Evolutionary conservation across 441 rosid genomes (phyloP).

Genomic region (Pelargonium fulgidum): DNA sequence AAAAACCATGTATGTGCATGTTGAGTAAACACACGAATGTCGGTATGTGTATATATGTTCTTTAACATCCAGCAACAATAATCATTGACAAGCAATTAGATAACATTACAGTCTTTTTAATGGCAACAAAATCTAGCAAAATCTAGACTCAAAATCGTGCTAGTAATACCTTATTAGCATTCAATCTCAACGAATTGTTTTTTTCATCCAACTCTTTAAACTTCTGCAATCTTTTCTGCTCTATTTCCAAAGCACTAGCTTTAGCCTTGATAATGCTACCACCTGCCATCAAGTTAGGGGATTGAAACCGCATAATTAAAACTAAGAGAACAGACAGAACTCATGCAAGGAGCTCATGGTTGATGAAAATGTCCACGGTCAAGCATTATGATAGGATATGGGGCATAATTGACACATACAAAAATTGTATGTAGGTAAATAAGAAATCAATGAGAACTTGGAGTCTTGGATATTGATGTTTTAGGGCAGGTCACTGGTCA

Average conservation of each 20-base stretch:
- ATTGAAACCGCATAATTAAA: conserved; percentile 10
- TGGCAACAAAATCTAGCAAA: conserved; percentile 9
- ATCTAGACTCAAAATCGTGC: background rate
- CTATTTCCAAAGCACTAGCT: conserved; percentile 51
- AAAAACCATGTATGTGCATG: background rate
- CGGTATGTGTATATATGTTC: background rate
- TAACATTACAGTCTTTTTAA: background rate
- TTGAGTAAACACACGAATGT: background rate
- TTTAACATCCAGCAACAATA: background rate
- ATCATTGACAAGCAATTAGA: background rate
- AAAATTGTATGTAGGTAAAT: background rate
- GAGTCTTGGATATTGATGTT: background rate
- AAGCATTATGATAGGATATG: background rate
- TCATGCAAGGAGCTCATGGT: background rate
- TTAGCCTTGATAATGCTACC: conserved; percentile 46
- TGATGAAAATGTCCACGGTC: background rate
- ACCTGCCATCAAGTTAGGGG: conserved; percentile 34
- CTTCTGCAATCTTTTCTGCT: conserved; percentile 57
- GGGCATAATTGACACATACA: no score
- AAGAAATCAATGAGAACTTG: background rate
- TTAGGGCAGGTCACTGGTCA: no score
- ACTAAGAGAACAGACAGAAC: conserved; percentile 5
- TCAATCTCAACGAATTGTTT: conserved; percentile 37
- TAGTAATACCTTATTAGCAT: conserved; percentile 48
- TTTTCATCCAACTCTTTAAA: conserved; percentile 47